Percentiles rank a stretch among this genome's conserved stretches.
These are phyloP conservation scores for Polygonum aviculare DNA, from an alignment of 148 eudicot genomes.

Conservation along the genomic window DNA sequence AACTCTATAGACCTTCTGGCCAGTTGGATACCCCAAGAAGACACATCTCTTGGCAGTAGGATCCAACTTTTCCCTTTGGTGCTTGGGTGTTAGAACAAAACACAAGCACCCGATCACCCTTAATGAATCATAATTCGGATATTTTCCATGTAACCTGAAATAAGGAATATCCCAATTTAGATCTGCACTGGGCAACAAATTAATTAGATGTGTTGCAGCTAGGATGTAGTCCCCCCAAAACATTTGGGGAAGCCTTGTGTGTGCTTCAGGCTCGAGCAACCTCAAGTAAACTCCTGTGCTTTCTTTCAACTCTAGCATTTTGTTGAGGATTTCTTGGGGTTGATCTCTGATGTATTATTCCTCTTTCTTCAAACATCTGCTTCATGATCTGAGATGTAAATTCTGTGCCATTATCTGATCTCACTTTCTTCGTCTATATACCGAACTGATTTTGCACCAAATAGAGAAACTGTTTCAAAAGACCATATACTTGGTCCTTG, in stretches of 20 bases:
- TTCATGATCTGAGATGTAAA: accelerated
- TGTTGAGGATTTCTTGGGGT: neutral
- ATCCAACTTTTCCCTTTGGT: neutral
- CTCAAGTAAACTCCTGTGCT: constrained; percentile 3
- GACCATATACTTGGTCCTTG: neutral
- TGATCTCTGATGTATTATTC: neutral
- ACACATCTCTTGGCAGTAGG: neutral
- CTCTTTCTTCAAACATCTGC: neutral
- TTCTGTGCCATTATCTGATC: constrained; percentile 9
- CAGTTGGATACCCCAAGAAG: neutral
- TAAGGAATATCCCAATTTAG: neutral
- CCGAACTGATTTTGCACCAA: neutral
- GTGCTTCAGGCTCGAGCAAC: neutral
- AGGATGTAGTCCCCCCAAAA: constrained; percentile 7
- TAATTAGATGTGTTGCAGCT: neutral
- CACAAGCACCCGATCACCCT: neutral
- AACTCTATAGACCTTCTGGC: neutral
- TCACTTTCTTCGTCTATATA: neutral
- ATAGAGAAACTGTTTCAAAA: neutral
- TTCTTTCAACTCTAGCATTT: constrained; percentile 6
- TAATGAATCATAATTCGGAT: neutral
- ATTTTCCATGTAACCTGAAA: neutral
- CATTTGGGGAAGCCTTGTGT: neutral
- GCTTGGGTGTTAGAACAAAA: neutral
- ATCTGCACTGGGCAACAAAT: neutral